A percentile compares a stretch with the other conserved stretches of the same genome.
Evolutionary conservation across 2,329 filamentous ascomycete species (phyloP).

Genomic region (Rugonectria rugulosa): DNA sequence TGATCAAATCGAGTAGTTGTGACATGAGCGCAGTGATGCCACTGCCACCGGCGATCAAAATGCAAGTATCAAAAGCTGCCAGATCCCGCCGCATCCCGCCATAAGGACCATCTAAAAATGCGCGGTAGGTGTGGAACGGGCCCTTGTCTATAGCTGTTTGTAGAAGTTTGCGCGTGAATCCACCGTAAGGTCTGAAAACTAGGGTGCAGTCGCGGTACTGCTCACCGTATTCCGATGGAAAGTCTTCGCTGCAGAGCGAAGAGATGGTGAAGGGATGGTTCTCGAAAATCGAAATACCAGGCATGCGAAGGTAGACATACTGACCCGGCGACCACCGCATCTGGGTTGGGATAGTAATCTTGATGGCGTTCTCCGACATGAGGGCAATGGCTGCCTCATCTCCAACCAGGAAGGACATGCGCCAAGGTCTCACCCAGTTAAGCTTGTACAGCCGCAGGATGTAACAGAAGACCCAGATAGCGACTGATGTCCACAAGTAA

Average conservation of each 20-base stretch:
- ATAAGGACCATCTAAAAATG: constrained; percentile 93
- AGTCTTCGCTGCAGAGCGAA: constrained; percentile 90
- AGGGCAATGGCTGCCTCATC: constrained; percentile 91
- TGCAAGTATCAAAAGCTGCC: constrained; percentile 90
- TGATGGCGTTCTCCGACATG: constrained; percentile 93
- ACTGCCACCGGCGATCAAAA: constrained; percentile 92
- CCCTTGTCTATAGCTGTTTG: constrained; percentile 84
- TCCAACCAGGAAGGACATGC: constrained; percentile 82
- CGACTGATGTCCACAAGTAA: constrained; percentile 84
- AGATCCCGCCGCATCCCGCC: constrained; percentile 92
- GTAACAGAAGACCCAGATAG: constrained; percentile 81
- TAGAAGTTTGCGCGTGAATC: constrained; percentile 88
- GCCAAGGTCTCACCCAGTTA: constrained; percentile 87
- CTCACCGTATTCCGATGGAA: constrained; percentile 89
- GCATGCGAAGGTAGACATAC: constrained; percentile 94
- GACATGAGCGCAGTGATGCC: constrained; percentile 94
- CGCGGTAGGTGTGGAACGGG: constrained; percentile 89
- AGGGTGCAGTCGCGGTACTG: constrained; percentile 87
- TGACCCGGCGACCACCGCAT: constrained; percentile 94
- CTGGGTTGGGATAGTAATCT: constrained; percentile 92
- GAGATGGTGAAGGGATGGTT: constrained; percentile 97
- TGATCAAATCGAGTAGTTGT: constrained; percentile 91
- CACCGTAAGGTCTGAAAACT: constrained; percentile 89
- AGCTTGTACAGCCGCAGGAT: constrained; percentile 79
- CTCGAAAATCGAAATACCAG: constrained; percentile 86